Base-by-base conservation (phyloP, 2,329 filamentous ascomycete species). In the Exserohilum turcica region DNA sequence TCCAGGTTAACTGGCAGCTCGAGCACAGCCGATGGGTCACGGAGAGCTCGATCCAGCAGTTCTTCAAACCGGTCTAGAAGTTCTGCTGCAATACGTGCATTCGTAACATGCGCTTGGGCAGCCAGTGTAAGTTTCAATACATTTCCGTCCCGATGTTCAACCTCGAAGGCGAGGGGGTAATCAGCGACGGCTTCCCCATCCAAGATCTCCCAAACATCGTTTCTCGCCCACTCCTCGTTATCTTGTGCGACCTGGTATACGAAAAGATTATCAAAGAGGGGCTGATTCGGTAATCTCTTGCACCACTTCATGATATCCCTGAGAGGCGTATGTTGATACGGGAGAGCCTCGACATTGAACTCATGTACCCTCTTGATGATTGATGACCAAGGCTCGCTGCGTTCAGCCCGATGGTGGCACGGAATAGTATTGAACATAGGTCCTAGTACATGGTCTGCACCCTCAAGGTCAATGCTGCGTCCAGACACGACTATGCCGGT, bases 381-480 rank as follows among this genome's bases (percentile, higher is more conserved):
- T 0, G 83, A 79, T 0, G 75, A 69, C 85, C 88, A 91, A 0
- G 80, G 84, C 4, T 81, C 76, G 0, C 73, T 66, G 0, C 71
- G 58, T 6, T 74, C 56, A 12, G 82, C 60, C 5, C 76, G 67
- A 29, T 86, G 74, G 48, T 84, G 80, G 68, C 89, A 91, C 0
- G 92, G 91, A 1, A 97, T 78, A 0, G 92, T 96, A 68, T 97
- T 97, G 80, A 97, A 96, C 16, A 97, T 76, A 0, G 93, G 92
- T 0, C 92, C 93, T 36, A 94, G 82, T 0, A 90, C 84, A 18
- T 79, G 68, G 40, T 92, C 88, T 2, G 86, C 82, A 2, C 79
- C 79, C 6, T 87, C 81, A 10, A 91, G 75, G 37, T 89, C 84
- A 4, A 95, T 83, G 0, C 86, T 84, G 54, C 92, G 83, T 0